Evolutionary conservation across 805 yeast species (phyloP).

Genomic region (Candida jianshihensis): DNA sequence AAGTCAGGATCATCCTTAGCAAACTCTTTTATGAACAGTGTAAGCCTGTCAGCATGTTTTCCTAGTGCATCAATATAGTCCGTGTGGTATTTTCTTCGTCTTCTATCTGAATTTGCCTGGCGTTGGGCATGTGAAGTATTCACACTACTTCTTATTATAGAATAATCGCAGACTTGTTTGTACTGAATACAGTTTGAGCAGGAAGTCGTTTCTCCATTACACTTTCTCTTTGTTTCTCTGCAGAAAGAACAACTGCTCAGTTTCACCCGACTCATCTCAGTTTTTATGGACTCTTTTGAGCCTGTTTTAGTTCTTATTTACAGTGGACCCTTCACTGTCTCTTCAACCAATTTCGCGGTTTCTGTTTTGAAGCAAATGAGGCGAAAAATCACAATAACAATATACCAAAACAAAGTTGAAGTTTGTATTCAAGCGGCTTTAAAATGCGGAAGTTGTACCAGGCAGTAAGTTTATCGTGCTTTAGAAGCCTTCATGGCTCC

Average conservation of each 20-base stretch:
- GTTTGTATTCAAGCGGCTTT: neutral
- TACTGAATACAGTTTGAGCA: constrained; percentile 9
- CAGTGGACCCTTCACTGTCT: neutral
- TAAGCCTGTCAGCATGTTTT: constrained; percentile 16
- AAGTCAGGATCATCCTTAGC: constrained; percentile 19
- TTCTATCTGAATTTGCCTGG: constrained; percentile 16
- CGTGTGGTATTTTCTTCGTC: constrained; percentile 28
- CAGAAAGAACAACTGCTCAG: constrained; percentile 9
- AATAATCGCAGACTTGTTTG: constrained; percentile 4
- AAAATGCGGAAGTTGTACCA: neutral
- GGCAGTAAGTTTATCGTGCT: neutral
- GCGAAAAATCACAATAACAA: too few relatives aligned
- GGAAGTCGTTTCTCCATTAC: constrained; percentile 10
- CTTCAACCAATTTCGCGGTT: neutral
- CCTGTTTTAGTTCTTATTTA: too few relatives aligned
- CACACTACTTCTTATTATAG: too few relatives aligned
- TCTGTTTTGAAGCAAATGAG: too few relatives aligned
- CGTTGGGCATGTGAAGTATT: constrained; percentile 17
- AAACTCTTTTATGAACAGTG: constrained; percentile 17
- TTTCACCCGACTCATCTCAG: too few relatives aligned
- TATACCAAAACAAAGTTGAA: too few relatives aligned
- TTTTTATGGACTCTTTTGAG: too few relatives aligned
- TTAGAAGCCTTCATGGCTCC: neutral
- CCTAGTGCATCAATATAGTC: constrained; percentile 26
- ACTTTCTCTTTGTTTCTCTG: constrained; percentile 11